These are phyloP conservation scores for Beauveria rudraprayagi DNA, from an alignment of 2,329 filamentous ascomycete genomes.

Conservation along the genomic window DNA sequence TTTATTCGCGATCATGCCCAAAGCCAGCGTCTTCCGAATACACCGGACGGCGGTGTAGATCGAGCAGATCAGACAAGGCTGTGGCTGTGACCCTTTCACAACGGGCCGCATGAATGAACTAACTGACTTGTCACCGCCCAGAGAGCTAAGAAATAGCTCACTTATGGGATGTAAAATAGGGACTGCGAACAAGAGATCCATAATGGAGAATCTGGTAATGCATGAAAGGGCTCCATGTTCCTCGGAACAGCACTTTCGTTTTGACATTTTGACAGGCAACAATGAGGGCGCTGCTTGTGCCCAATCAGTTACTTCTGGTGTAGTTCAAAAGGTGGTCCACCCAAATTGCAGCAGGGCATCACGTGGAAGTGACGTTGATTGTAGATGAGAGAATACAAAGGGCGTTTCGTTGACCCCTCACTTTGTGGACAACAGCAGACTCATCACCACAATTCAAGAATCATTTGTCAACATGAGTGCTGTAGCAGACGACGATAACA, in stretches of 20 bases:
- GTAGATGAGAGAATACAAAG: neutral
- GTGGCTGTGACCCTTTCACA: neutral
- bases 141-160: neutral
- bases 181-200: neutral
- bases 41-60: neutral
- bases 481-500: neutral
- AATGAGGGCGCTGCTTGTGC: neutral
- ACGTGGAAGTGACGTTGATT: neutral
- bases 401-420: neutral
- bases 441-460: neutral
- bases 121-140: neutral
- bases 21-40: neutral
- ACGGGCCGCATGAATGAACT: neutral
- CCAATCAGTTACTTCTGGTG: neutral
- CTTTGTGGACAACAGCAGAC: neutral
- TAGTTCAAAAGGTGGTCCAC: neutral
- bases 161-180: neutral
- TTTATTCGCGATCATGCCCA: neutral
- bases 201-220: neutral
- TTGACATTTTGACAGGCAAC: neutral
- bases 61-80: neutral
- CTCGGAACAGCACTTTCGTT: neutral
- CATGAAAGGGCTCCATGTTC: neutral
- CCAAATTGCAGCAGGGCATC: neutral
- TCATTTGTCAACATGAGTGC: neutral